Conservation (phyloP, 1,284 basidiomycete genomes). For the Microbotryum silenes-acaulis region DNA sequence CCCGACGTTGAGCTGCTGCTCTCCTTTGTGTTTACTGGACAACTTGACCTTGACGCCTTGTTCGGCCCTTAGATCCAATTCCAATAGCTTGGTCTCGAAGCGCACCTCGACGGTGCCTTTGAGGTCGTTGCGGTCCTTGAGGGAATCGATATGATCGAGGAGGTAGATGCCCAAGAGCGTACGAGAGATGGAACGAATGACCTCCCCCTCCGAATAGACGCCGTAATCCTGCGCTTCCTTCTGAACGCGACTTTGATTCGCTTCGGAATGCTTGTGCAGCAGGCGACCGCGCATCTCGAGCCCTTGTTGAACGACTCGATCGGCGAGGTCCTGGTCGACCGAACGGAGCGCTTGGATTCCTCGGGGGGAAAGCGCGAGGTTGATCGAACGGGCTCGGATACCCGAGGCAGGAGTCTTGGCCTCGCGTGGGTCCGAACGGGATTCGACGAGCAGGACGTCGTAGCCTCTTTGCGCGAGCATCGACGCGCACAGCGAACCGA, state of each 20-base stretch:
- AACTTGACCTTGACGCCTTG: conserved; percentile 12
- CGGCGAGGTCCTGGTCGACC: conserved; percentile 65
- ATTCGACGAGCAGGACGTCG: conserved; percentile 82
- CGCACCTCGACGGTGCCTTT: conserved; percentile 16
- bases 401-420: background rate
- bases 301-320: conserved; percentile 65
- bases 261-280: conserved; percentile 57
- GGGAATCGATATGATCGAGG: conserved; percentile 44
- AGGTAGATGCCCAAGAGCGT: conserved; percentile 22
- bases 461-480: conserved; percentile 81
- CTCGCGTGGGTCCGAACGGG: conserved; percentile 38
- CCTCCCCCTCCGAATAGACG: conserved; percentile 28
- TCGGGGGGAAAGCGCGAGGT: conserved; percentile 88
- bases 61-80: conserved; percentile 22
- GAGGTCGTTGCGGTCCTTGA: conserved; percentile 45
- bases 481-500: conserved; percentile 84
- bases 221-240: conserved; percentile 24
- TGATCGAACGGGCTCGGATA: conserved; percentile 64
- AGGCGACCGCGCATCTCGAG: conserved; percentile 94
- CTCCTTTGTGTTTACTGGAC: conserved; percentile 14
- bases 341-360: conserved; percentile 78
- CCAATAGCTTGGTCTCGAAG: conserved; percentile 26
- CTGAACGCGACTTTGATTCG: conserved; percentile 1
- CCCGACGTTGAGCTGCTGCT: conserved; percentile 55
- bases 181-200: conserved; percentile 25